Evolutionary conservation across 352 stramenopile genomes (phyloP).

Genomic region (Pythium pectinolyticum): DNA sequence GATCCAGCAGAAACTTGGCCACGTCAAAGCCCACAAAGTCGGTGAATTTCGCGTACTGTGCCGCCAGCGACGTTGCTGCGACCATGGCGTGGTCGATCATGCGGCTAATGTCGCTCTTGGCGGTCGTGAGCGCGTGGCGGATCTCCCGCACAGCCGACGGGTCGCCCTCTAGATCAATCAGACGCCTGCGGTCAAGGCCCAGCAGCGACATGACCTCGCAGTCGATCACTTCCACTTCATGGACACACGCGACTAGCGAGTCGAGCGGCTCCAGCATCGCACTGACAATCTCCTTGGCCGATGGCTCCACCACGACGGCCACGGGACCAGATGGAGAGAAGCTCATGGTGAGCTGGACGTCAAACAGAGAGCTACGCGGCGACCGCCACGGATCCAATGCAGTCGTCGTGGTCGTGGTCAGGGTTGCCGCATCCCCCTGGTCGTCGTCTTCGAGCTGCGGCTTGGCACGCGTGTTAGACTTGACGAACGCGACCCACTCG

Average conservation of each 20-base stretch:
- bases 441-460: slow-evolving; percentile 3
- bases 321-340: too few relatives aligned
- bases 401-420: neutral
- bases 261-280: slow-evolving; percentile 83
- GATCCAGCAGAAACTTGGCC: slow-evolving; percentile 62
- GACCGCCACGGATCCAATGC: slow-evolving; percentile 40
- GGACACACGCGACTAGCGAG: slow-evolving; percentile 66
- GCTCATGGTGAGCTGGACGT: slow-evolving; percentile 51
- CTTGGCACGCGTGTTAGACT: slow-evolving; percentile 27
- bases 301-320: slow-evolving; percentile 64
- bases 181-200: slow-evolving; percentile 52
- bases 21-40: slow-evolving; percentile 85
- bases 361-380: slow-evolving; percentile 74
- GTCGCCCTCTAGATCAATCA: slow-evolving; percentile 59
- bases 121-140: slow-evolving; percentile 40
- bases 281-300: slow-evolving; percentile 63
- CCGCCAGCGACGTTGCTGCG: slow-evolving; percentile 59
- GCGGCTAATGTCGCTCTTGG: slow-evolving; percentile 54
- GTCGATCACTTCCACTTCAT: slow-evolving; percentile 86
- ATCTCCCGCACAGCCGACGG: slow-evolving; percentile 47
- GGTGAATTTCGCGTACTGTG: slow-evolving; percentile 77
- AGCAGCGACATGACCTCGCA: slow-evolving; percentile 90
- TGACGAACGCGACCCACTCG: slow-evolving; percentile 68
- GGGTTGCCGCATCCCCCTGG: too few relatives aligned
- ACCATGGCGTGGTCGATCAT: slow-evolving; percentile 68